Evolutionary conservation across 1,139 yeast genomes (phyloP).

Genomic region (Protomyces arabidopsidicola): DNA sequence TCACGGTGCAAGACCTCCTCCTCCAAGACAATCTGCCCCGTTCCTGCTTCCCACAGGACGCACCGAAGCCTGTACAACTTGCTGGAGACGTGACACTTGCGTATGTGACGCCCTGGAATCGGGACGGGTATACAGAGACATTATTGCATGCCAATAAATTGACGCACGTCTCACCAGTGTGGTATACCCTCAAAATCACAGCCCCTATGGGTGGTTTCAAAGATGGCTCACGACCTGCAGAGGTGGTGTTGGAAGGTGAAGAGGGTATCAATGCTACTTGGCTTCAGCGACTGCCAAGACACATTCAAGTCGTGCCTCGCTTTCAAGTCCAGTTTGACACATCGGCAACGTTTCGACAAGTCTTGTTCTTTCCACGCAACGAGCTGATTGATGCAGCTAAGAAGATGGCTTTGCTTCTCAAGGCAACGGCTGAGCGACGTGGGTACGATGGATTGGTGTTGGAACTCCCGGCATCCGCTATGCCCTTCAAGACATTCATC

Average conservation of each 20-base stretch:
- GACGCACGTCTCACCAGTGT: conserved; percentile 23
- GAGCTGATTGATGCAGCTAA: conserved; percentile 1
- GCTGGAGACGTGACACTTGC: background rate
- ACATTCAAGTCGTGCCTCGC: conserved; percentile 18
- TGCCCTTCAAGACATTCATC: conserved; percentile 8
- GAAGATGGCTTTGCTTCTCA: background rate
- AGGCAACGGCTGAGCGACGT: background rate
- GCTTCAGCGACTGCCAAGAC: conserved; percentile 3
- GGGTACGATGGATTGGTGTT: conserved; percentile 5
- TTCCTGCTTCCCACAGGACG: background rate
- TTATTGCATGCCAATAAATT: conserved; percentile 3
- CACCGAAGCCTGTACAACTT: background rate
- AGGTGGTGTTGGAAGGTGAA: conserved; percentile 5
- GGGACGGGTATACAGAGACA: conserved; percentile 9
- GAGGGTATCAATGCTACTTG: conserved; percentile 2
- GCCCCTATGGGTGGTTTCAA: background rate
- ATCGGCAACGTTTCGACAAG: background rate
- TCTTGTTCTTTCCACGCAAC: conserved; percentile 18
- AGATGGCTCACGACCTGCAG: background rate
- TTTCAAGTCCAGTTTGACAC: conserved; percentile 4
- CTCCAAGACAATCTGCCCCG: background rate
- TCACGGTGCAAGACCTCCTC: background rate
- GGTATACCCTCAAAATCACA: conserved; percentile 11
- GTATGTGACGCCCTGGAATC: conserved; percentile 25
- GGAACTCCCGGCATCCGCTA: conserved; percentile 2